These are phyloP conservation scores for Rhodotorula sp. DNA, from an alignment of 1,284 basidiomycete species.

Conservation along the genomic window DNA sequence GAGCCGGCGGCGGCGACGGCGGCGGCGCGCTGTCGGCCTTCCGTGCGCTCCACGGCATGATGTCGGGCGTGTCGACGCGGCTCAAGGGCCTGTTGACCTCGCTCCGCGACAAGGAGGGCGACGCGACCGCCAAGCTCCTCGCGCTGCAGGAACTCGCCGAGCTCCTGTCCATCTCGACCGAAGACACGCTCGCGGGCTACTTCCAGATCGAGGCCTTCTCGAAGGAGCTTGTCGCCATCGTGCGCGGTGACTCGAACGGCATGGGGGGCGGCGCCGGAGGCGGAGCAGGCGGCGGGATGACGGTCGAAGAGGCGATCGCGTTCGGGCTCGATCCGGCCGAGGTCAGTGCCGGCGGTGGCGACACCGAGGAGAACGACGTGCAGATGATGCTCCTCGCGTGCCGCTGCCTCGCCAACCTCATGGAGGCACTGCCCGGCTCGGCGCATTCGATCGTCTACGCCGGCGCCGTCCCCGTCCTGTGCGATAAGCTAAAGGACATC, in stretches of 20 bases:
- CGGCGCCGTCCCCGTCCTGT: conserved; percentile 89
- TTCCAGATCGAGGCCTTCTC: conserved; percentile 92
- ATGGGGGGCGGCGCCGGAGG: conserved; percentile 32
- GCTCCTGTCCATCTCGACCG: conserved; percentile 90
- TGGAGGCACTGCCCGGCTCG: conserved; percentile 92
- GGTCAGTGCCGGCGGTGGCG: conserved; percentile 15
- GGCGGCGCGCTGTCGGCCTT: conserved; percentile 42
- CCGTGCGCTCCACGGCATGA: conserved; percentile 73
- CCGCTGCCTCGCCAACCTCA: conserved; percentile 89
- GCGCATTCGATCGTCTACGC: conserved; percentile 93
- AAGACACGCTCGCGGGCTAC: conserved; percentile 92
- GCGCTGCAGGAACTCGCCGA: conserved; percentile 95
- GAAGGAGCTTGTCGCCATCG: conserved; percentile 85
- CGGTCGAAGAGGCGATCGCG: conserved; percentile 55
- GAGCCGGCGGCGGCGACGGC: conserved; percentile 6
- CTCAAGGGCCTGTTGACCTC: conserved; percentile 87
- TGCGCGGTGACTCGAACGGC: conserved; percentile 67
- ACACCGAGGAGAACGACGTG: conserved; percentile 39
- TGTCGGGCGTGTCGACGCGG: conserved; percentile 80
- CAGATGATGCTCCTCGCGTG: conserved; percentile 81
- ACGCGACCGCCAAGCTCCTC: conserved; percentile 76
- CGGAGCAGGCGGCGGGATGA: conserved; percentile 55
- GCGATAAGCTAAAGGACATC: conserved; percentile 92
- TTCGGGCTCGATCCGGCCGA: conserved; percentile 46
- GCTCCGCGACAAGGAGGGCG: conserved; percentile 57